Conservation (phyloP, 2,329 filamentous ascomycete species). For the Akanthomyces dipterigenus region DNA sequence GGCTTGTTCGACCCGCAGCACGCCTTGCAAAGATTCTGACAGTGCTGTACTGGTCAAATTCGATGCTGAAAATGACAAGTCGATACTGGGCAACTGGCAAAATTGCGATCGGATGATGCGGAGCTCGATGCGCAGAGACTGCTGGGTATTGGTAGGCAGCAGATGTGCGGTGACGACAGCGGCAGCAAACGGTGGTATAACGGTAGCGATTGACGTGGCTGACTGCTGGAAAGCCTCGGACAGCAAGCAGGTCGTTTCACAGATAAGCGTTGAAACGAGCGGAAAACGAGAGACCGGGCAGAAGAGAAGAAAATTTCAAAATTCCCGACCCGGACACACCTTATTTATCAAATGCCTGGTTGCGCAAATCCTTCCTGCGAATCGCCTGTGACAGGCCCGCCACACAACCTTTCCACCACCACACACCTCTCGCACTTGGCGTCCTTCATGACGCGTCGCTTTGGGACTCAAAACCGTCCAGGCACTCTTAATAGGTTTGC, state of each 20-base stretch:
- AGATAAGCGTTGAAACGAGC: conserved; percentile 1
- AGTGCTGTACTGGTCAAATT: not conserved
- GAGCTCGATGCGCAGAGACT: not conserved
- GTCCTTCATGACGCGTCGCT: conserved; percentile 11
- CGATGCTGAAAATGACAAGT: conserved; percentile 5
- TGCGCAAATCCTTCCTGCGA: conserved; percentile 2
- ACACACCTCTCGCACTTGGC: conserved; percentile 7
- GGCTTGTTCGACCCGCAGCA: conserved; percentile 7
- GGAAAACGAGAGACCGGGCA: not conserved
- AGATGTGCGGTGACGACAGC: not conserved
- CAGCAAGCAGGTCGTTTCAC: not conserved
- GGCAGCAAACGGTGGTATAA: not conserved
- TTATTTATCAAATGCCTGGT: conserved; percentile 4
- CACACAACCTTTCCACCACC: conserved; percentile 10
- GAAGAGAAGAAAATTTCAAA: not conserved
- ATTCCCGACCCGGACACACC: not conserved
- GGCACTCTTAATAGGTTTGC: conserved; percentile 2
- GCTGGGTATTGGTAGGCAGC: too few species aligned
- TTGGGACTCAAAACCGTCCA: not conserved
- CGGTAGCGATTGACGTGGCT: not conserved
- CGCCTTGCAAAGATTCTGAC: not conserved
- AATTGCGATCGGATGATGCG: not conserved
- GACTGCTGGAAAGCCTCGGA: not conserved
- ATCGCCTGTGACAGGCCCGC: conserved; percentile 6
- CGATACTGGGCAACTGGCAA: not conserved